Percentiles rank a stretch among this genome's conserved stretches.
phyloP scores from a whole-genome alignment of 192 early-diverging fungal species.

The Lobosporangium transversale region DNA sequence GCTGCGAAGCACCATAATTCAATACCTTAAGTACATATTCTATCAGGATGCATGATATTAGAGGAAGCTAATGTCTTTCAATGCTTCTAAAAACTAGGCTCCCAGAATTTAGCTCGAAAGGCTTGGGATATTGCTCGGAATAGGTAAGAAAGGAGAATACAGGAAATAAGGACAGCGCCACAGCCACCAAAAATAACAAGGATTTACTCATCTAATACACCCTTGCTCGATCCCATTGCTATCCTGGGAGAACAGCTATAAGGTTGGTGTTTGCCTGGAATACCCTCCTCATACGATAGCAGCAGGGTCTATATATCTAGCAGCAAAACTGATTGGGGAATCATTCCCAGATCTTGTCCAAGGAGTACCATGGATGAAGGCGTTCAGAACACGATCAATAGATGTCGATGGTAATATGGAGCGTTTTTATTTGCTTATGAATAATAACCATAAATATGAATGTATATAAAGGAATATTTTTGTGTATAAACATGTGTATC shows the following conservation, averaged over 20 bases:
- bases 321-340: constrained; percentile 54
- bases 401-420: constrained; percentile 65
- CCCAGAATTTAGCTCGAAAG: constrained; percentile 56
- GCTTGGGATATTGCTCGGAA: constrained; percentile 62
- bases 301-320: constrained; percentile 68
- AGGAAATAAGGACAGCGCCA: background rate
- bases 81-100: constrained; percentile 40
- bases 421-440: background rate
- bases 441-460: too few relatives aligned
- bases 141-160: constrained; percentile 34
- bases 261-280: constrained; percentile 65
- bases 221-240: too few relatives aligned
- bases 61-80: background rate
- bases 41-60: background rate
- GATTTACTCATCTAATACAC: too few relatives aligned
- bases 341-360: constrained; percentile 46
- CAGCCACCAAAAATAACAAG: too few relatives aligned
- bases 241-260: constrained; percentile 52
- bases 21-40: background rate
- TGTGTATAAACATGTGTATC: too few relatives aligned
- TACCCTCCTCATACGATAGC: constrained; percentile 74
- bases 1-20: too few relatives aligned
- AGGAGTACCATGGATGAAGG: constrained; percentile 60
- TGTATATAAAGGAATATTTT: too few relatives aligned
- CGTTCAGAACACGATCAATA: constrained; percentile 57